Evolutionary conservation across 495 filamentous ascomycete species (phyloP), one percentile per base, ranked within the genome.

Genomic region (Penicillium bialowiezense): DNA sequence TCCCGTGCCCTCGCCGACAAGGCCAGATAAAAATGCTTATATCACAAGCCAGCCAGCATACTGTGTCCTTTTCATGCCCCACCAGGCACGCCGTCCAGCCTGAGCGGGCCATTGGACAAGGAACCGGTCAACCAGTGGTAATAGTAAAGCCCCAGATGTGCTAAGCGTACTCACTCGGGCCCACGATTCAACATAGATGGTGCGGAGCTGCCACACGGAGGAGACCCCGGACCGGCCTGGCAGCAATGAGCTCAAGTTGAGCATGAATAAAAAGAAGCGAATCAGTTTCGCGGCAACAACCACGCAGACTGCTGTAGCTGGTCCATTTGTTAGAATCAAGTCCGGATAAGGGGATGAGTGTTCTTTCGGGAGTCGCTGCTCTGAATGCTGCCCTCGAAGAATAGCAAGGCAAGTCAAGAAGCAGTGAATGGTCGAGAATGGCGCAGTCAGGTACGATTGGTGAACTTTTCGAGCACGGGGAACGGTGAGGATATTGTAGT

Each of bases 171-270:
- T 81, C 3, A 93, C 85, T 14, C 91, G 78, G 2, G 93, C 95
- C 86, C 90, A 97, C 21, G 84, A 90, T 78, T 98, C 93, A 12
- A 96, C 78, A 62, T 91, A 97, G 17, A 97, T 76, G 6, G 79
- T 85, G 35, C 83, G 78, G 59, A 91, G 80, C 60, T 76, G 77
- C 31, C 70, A 75, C 33, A 65, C 48, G 3, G 19, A 33, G 12
- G 48, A 28, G 7, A 24, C 43, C 17, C 21, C 9, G 5, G 29
- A 51, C 24, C 39, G 0, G 20, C 12, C 23, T 41, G 33, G 45
- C 3, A 24, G 15, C 36, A 21, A 12, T 37, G 43, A 42, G 48
- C 14, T 50, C 26, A 19, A 48, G 29, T 42, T 28, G 20, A 32
- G 23, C 47, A 48, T 24, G 28, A 51, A 55, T 9, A 58, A 48